Conservation (phyloP, 1,284 basidiomycete species). For the Leccinum solheimii region DNA sequence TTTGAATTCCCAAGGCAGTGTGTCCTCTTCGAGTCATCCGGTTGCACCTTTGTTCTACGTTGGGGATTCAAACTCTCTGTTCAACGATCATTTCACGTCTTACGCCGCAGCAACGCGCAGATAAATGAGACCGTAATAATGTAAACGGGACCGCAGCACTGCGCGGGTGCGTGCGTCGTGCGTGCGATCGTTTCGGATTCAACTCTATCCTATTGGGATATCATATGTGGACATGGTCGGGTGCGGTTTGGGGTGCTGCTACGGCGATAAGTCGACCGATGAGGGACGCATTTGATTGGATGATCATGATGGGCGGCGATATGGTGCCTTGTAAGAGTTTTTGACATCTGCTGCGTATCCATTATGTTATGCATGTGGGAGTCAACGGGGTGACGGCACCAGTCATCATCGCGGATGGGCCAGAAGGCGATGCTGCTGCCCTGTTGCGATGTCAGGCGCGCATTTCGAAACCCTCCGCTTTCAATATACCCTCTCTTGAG, state of each 20-base stretch:
- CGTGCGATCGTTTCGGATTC: background rate
- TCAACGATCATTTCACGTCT: background rate
- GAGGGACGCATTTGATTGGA: background rate
- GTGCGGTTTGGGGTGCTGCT: background rate
- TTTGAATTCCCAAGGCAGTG: background rate
- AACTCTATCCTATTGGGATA: background rate
- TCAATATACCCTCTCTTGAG: background rate
- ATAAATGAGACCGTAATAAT: background rate
- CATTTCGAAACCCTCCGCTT: background rate
- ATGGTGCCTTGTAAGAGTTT: background rate
- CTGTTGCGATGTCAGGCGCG: background rate
- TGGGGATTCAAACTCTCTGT: background rate
- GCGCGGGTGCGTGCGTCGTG: background rate
- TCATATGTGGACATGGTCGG: background rate
- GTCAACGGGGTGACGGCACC: background rate
- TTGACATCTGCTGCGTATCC: background rate
- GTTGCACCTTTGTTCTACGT: background rate
- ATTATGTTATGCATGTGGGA: background rate
- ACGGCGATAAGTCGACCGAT: background rate
- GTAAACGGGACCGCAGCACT: background rate
- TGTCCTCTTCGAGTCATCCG: too few species aligned
- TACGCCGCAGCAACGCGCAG: background rate
- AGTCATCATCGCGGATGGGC: background rate
- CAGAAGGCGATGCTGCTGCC: background rate
- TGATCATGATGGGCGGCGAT: background rate